Evolutionary conservation across 2,329 filamentous ascomycete genomes (phyloP), one percentile per base, ranked within the genome.

Genomic region (Fusarium protoensiforme): DNA sequence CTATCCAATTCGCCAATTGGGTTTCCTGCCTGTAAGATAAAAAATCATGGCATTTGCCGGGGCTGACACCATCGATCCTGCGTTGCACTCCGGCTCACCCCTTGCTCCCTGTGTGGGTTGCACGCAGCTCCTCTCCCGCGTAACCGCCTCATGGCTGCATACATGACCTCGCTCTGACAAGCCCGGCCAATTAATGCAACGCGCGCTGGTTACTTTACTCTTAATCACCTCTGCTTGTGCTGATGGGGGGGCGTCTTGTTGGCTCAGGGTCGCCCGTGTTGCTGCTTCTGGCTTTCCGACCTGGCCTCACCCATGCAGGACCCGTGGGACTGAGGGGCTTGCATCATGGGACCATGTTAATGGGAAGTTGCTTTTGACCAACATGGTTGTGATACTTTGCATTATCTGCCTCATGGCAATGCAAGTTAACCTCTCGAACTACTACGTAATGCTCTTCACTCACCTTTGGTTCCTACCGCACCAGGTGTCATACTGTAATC

Each of bases 181-280:
- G 35, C 10, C 53, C 53, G 51, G 27, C 71, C 75, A 75, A 72
- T 72, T 67, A 58, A 31, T 20, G 22, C 29, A 24, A 16, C 11
- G 18, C 56, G 36, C 36, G 39, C 58, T 10, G 43, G 29, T 51
- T 14, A 35, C 33, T 51, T n/a, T 18, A 35, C 16, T 35, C 33
- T 63, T 60, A 39, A 60, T 27, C 33, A 43, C 29, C 16, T 33
- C 36, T 53, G 41, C 64, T 48, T 57, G 54, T 54, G 33, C 64
- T 61, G 69, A 72, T 73, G 64, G 64, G 57, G 51, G 48, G 69
- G 60, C 58, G n/a, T 72, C 65, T 62, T 56, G 69, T 76, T 77
- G 69, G 73, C 60, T 60, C 41, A 27, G n/a, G 59, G n/a, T 61
- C 14, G 31, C 24, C 14, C 27, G 9, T 35, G 36, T 43, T 46